These are phyloP conservation scores for Trypanosoma theileri DNA, from an alignment of 208 protist genomes.

Conservation along the genomic window DNA sequence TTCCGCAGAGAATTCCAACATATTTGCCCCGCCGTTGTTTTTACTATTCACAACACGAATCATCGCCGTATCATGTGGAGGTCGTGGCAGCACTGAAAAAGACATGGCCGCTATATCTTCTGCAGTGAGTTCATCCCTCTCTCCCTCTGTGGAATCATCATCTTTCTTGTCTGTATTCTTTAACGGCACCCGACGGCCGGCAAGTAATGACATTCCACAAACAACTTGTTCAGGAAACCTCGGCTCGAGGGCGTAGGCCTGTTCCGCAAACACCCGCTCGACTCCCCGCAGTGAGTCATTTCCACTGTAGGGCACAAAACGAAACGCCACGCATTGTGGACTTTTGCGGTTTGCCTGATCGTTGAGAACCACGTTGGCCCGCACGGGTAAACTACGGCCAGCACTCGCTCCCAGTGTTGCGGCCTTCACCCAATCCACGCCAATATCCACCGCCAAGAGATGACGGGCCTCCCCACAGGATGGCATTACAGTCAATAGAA, in stretches of 20 bases:
- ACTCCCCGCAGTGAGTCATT: conserved; percentile 23
- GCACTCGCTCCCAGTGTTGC: conserved; percentile 23
- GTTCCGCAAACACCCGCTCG: conserved; percentile 88
- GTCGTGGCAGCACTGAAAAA: conserved; percentile 19
- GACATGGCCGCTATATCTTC: conserved; percentile 7
- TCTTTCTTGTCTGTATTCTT: neutral
- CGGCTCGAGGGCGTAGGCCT: conserved; percentile 69
- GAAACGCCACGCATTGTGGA: conserved; percentile 83
- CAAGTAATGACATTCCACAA: conserved; percentile 57
- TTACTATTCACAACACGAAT: conserved; percentile 17
- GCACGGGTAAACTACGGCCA: conserved; percentile 7
- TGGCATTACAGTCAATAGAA: neutral
- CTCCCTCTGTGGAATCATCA: too few species aligned
- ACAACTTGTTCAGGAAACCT: conserved; percentile 76
- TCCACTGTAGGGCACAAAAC: conserved; percentile 36
- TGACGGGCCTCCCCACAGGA: conserved; percentile 15
- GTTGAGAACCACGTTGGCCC: conserved; percentile 86
- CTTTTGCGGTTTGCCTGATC: conserved; percentile 94
- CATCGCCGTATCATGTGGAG: conserved; percentile 14
- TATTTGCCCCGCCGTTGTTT: conserved; percentile 12
- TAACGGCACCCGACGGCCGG: conserved; percentile 20
- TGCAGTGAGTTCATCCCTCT: neutral
- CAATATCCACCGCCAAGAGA: conserved; percentile 67
- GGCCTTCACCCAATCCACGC: conserved; percentile 48
- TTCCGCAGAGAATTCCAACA: conserved; percentile 59